These are phyloP conservation scores for Plantago elongata DNA, from an alignment of 257 asterid genomes.

Conservation along the genomic window DNA sequence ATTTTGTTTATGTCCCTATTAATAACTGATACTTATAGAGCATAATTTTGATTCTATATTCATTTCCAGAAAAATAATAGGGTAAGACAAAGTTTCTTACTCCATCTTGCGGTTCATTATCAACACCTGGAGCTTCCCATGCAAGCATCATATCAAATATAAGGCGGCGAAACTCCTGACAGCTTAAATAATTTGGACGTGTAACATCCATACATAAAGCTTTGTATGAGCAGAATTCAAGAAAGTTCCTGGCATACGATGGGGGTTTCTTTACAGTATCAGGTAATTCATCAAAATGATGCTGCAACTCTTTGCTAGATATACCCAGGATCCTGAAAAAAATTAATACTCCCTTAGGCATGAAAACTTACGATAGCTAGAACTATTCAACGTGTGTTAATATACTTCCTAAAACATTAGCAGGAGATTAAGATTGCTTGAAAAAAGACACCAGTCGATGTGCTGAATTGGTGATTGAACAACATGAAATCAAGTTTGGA, in stretches of 20 bases:
- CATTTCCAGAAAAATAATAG: background rate
- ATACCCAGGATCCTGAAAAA: constrained; percentile 53
- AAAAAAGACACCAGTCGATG: no score
- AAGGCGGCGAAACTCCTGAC: constrained; percentile 63
- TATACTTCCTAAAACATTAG: background rate
- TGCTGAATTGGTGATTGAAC: no score
- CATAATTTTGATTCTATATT: background rate
- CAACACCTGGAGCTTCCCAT: constrained; percentile 75
- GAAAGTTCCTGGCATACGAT: constrained; percentile 61
- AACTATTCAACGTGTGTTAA: background rate
- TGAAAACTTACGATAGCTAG: background rate
- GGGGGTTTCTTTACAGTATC: constrained; percentile 48
- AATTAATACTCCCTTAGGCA: constrained; percentile 17
- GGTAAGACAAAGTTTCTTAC: constrained; percentile 31
- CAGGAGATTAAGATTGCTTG: no score
- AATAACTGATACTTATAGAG: background rate
- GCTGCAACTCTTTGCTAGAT: constrained; percentile 49
- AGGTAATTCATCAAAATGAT: constrained; percentile 53
- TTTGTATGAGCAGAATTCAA: constrained; percentile 72
- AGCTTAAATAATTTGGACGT: constrained; percentile 56
- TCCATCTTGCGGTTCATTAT: constrained; percentile 32
- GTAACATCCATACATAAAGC: constrained; percentile 43
- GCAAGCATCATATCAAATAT: constrained; percentile 94
- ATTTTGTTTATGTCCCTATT: background rate
- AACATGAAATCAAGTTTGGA: no score